Evolutionary conservation across 495 filamentous ascomycete species (phyloP).

Genomic region (Poronia punctata): DNA sequence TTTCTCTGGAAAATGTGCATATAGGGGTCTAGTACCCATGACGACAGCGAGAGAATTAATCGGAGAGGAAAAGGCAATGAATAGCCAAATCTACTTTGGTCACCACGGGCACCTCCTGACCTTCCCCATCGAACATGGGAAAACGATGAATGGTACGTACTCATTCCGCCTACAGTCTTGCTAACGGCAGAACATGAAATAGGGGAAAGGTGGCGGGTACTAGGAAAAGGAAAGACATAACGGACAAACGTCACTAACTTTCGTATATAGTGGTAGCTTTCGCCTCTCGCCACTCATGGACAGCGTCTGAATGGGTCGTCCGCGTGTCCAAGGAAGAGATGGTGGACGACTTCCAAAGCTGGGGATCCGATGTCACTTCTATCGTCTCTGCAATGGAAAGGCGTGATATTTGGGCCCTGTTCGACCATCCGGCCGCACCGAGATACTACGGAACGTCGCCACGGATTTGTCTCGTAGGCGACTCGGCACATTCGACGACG

Average conservation of each 20-base stretch:
- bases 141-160: constrained; percentile 52
- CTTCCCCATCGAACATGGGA: constrained; percentile 57
- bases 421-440: constrained; percentile 51
- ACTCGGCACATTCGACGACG: constrained; percentile 64
- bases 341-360: constrained; percentile 45
- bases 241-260: too few relatives aligned
- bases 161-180: background rate
- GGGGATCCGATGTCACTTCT: constrained; percentile 40
- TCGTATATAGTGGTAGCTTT: constrained; percentile 24
- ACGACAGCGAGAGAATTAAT: constrained; percentile 41
- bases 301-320: constrained; percentile 51
- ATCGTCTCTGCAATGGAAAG: constrained; percentile 22
- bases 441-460: constrained; percentile 40
- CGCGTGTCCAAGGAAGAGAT: constrained; percentile 50
- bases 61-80: constrained; percentile 51
- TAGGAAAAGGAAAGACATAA: too few relatives aligned
- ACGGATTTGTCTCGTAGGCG: constrained; percentile 54
- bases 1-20: constrained; percentile 48
- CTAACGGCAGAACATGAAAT: constrained; percentile 2
- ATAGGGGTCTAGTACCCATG: constrained; percentile 50
- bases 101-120: constrained; percentile 54
- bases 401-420: constrained; percentile 52
- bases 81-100: constrained; percentile 50
- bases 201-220: too few relatives aligned
- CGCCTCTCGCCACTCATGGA: constrained; percentile 28